Base-by-base conservation (phyloP, 2,329 filamentous ascomycete genomes). In the Exophiala alcalophila region DNA sequence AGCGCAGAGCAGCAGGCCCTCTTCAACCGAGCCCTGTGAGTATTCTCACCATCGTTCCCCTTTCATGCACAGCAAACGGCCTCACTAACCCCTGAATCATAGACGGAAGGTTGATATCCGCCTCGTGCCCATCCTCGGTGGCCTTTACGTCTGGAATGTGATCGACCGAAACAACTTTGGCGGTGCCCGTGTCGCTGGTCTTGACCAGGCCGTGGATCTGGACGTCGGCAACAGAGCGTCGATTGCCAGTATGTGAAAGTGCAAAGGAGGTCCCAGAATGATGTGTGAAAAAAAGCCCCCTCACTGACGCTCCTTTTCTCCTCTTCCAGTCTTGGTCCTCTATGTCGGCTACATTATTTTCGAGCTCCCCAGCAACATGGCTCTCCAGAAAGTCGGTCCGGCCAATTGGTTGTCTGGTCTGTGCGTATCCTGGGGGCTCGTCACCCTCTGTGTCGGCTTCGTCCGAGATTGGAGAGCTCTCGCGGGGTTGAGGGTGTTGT, bases 321-420 rank as follows among this genome's bases (percentile, higher is more conserved):
- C 14, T 6, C 9, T 16, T 35, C 15, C 18, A 49, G 85, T 86
- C 44, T 82, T 86, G 64, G 83, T 86, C 59, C 85, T 85, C 62
- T 85, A 81, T 9, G 72, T 86, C 44, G 72, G 80, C 5, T 80
- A 74, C 56, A 81, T 86, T 30, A 71, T 74, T 5, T 85, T 83
- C 56, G 81, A 86, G 59, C 65, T 86, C 6, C 83, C 83, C 0
- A 59, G 26, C 9, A 73, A 73, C 50, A 52, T 73, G 6, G 48
- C 73, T 4, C 56, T 74, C 41, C 67, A 65, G 38, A 53, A 53
- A 18, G 16, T 47, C 36, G 43, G 52, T n/a, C 28, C 48, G 11
- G 29, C 32, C 18, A 24, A 25, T 12, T 51, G 48, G 48, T 15
- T 51, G 21, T 30, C 44, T 6, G 19, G 15, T 16, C 30, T 51